These are phyloP conservation scores for Neofusicoccum kwambonambiense DNA, from an alignment of 2,329 filamentous ascomycete genomes.

Conservation along the genomic window DNA sequence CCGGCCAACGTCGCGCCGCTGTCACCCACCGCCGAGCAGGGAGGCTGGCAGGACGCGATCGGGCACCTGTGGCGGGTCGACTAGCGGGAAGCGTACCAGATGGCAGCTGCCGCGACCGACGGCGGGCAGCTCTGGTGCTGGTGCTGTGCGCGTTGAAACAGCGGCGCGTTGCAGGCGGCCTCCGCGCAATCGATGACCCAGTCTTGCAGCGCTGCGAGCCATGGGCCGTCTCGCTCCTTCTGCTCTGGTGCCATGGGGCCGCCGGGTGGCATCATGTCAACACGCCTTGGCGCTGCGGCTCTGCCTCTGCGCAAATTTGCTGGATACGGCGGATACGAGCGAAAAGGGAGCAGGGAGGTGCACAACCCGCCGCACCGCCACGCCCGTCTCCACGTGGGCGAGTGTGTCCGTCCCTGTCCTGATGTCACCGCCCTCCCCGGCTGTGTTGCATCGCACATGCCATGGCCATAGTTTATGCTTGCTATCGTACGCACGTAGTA, in stretches of 20 bases:
- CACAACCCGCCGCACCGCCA: neutral
- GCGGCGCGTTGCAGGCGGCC: neutral
- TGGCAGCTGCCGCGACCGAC: neutral
- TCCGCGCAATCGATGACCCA: neutral
- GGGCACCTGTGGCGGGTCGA: neutral
- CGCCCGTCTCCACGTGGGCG: neutral
- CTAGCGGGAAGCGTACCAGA: constrained; percentile 1
- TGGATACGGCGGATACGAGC: neutral
- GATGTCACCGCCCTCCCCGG: too few relatives aligned
- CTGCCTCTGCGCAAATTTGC: constrained; percentile 7
- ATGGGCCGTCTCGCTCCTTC: neutral
- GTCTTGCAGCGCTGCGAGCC: neutral
- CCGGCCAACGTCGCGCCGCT: too few relatives aligned
- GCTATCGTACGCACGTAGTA: neutral
- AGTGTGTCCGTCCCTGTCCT: neutral
- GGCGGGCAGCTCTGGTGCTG: neutral
- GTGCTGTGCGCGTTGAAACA: neutral
- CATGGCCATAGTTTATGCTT: too few relatives aligned
- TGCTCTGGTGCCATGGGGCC: too few relatives aligned
- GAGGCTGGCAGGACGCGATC: too few relatives aligned
- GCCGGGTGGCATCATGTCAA: neutral
- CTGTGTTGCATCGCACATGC: too few relatives aligned
- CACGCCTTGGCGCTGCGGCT: neutral
- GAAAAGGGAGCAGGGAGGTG: too few relatives aligned
- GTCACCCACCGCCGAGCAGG: too few relatives aligned